Conservation (phyloP, 768 basidiomycete genomes). For the Dictyophora rubrovolvata region DNA sequence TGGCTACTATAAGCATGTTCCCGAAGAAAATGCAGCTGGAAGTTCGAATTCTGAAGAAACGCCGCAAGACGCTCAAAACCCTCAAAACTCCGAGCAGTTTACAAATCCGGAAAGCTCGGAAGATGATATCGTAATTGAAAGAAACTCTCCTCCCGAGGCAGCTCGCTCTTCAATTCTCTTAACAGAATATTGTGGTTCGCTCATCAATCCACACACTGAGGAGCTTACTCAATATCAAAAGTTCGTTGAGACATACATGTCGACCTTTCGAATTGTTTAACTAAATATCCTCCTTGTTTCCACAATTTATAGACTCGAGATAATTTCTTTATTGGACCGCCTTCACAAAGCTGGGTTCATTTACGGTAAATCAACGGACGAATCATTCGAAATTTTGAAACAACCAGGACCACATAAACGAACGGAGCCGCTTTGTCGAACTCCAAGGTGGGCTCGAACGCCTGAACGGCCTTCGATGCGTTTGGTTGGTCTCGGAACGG, state of each 20-base stretch:
- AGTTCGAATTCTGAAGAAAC: too few species aligned
- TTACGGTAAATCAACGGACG: background rate
- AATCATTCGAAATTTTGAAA: background rate
- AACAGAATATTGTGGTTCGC: background rate
- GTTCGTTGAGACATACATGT: background rate
- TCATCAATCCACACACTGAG: background rate
- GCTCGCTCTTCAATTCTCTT: background rate
- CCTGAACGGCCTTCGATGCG: background rate
- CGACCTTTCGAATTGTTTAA: background rate
- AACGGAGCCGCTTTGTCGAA: background rate
- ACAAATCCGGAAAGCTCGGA: background rate
- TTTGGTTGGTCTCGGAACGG: background rate
- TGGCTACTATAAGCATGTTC: slow-evolving; percentile 2
- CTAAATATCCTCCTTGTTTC: too few species aligned
- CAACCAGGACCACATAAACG: background rate
- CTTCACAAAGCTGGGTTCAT: background rate
- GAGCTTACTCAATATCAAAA: background rate
- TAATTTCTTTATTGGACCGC: background rate
- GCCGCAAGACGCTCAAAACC: too few species aligned
- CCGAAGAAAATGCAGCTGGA: background rate
- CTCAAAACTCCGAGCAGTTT: background rate
- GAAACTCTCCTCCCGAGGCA: background rate
- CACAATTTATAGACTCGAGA: background rate
- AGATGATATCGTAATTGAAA: background rate
- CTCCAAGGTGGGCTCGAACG: background rate